These are phyloP conservation scores for Polymyxa betae DNA, from an alignment of 208 protist species.

Conservation along the genomic window DNA sequence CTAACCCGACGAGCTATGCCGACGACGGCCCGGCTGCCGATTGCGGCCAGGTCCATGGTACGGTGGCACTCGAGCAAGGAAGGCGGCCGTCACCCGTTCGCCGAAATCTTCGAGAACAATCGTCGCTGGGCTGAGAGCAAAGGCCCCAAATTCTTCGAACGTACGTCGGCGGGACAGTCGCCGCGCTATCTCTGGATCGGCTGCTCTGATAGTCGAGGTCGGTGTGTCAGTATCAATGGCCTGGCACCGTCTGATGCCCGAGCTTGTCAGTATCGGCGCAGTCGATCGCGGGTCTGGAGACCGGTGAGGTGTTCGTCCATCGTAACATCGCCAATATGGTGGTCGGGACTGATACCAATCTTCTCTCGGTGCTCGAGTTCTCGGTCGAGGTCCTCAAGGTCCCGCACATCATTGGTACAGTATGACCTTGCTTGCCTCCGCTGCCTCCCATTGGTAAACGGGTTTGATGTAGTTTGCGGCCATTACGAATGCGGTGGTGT, in stretches of 20 bases:
- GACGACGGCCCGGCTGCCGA: no score
- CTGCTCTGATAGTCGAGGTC: conserved; percentile 55
- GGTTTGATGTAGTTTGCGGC: conserved; percentile 30
- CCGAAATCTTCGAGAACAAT: background rate
- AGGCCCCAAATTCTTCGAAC: background rate
- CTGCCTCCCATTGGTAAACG: background rate
- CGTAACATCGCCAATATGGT: conserved; percentile 57
- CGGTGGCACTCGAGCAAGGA: no score
- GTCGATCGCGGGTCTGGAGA: background rate
- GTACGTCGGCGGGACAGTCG: background rate
- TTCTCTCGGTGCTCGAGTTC: conserved; percentile 50
- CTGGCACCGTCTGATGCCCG: background rate
- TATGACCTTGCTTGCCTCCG: background rate
- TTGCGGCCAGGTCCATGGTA: no score
- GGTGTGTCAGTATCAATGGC: background rate
- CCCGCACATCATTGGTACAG: conserved; percentile 53
- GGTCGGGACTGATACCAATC: conserved; percentile 30
- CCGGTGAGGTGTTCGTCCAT: conserved; percentile 56
- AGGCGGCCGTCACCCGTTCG: no score
- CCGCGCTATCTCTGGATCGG: conserved; percentile 45
- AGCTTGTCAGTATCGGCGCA: conserved; percentile 3
- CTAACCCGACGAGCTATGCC: no score
- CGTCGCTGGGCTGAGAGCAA: background rate
- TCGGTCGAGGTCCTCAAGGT: conserved; percentile 34
- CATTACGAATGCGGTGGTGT: conserved; percentile 55